Percentiles rank a stretch among this genome's conserved stretches.
phyloP scores from a whole-genome alignment of 78 protist genomes.

The Dictyostelium brefeldianum region DNA sequence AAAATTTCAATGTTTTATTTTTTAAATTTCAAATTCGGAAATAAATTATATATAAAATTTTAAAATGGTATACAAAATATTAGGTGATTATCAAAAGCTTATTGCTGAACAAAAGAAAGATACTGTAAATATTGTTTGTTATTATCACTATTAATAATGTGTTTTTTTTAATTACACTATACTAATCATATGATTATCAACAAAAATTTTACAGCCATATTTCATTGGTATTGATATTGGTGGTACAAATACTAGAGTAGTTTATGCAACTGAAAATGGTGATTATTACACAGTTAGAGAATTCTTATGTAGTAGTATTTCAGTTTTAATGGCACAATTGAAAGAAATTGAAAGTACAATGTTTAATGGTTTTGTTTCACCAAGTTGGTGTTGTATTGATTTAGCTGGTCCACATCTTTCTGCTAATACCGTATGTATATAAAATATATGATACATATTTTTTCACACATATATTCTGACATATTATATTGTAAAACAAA shows the following conservation, averaged over 20 bases:
- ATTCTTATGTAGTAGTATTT: constrained; percentile 2
- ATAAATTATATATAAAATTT: background rate
- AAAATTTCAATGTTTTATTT: too few species aligned
- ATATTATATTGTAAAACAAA: background rate
- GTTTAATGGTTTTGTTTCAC: background rate
- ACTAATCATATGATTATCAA: too few species aligned
- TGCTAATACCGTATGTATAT: background rate
- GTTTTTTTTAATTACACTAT: too few species aligned
- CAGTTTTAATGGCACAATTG: background rate
- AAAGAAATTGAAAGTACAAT: background rate
- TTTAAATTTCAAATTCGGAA: too few species aligned
- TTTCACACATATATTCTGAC: background rate
- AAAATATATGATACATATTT: background rate
- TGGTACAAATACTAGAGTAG: constrained; percentile 83
- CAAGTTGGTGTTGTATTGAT: constrained; percentile 8
- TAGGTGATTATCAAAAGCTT: background rate
- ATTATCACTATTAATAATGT: too few species aligned
- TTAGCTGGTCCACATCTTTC: constrained; percentile 43
- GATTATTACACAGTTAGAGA: constrained; percentile 7
- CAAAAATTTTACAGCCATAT: constrained; percentile 24
- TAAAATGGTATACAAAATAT: constrained; percentile 15
- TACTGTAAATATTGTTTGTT: background rate
- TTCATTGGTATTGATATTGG: constrained; percentile 83
- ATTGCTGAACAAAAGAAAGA: background rate
- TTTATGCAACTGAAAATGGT: constrained; percentile 25